These are phyloP conservation scores for Pythium biforme DNA, from an alignment of 352 stramenopile species.

Conservation along the genomic window DNA sequence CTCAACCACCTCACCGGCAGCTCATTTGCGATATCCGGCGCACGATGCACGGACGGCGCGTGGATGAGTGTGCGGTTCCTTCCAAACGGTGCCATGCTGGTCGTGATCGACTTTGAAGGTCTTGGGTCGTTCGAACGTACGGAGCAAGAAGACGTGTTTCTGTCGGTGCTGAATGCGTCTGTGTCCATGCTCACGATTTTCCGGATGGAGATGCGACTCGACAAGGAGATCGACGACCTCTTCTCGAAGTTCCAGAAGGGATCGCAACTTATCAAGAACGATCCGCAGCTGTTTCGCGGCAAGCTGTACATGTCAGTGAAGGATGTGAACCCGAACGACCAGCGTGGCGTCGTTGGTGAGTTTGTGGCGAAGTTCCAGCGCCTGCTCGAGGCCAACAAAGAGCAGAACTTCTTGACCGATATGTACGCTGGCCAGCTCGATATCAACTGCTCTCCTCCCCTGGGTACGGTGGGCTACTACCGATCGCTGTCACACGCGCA, in stretches of 20 bases:
- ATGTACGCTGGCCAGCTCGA: conserved; percentile 61
- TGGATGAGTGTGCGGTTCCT: conserved; percentile 64
- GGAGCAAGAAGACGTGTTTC: conserved; percentile 75
- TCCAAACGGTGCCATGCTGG: conserved; percentile 43
- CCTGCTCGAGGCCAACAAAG: conserved; percentile 45
- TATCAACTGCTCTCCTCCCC: conserved; percentile 70
- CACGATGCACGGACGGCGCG: conserved; percentile 60
- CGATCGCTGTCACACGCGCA: conserved; percentile 45
- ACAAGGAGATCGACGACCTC: conserved; percentile 72
- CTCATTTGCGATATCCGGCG: conserved; percentile 69
- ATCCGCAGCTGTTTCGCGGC: conserved; percentile 58
- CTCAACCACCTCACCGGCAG: conserved; percentile 74
- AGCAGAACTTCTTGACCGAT: conserved; percentile 63
- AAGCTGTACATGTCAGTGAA: conserved; percentile 72
- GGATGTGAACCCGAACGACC: conserved; percentile 71
- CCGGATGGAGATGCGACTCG: conserved; percentile 73
- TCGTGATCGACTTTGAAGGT: conserved; percentile 80
- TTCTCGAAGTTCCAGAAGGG: conserved; percentile 68
- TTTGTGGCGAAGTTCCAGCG: conserved; percentile 56
- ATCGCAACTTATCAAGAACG: conserved; percentile 35
- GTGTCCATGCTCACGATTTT: conserved; percentile 79
- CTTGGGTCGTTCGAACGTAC: conserved; percentile 71
- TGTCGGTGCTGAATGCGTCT: conserved; percentile 71
- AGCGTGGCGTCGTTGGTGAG: conserved; percentile 41
- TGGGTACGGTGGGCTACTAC: conserved; percentile 70